Percentiles rank a stretch among this genome's conserved stretches.
phyloP scores from a whole-genome alignment of 768 basidiomycete species.

The Kondoa subrosea region DNA sequence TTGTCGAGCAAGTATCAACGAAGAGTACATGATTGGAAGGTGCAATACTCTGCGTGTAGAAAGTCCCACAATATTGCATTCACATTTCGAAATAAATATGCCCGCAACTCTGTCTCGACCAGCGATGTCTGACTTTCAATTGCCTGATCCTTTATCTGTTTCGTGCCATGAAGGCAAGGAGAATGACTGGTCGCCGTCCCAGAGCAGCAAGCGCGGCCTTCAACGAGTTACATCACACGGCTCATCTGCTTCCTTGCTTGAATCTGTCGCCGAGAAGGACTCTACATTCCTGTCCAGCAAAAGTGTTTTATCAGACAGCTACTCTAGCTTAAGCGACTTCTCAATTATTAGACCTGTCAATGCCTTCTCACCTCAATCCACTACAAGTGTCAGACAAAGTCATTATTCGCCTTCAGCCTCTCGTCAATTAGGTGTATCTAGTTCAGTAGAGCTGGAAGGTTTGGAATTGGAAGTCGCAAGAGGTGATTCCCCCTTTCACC shows the following conservation, averaged over 20 bases:
- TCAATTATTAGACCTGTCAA: neutral
- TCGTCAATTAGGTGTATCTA: neutral
- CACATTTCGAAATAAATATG: too few relatives aligned
- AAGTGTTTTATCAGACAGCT: neutral
- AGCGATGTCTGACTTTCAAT: too few relatives aligned
- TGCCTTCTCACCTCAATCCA: neutral
- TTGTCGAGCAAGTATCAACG: too few relatives aligned
- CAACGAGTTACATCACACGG: neutral
- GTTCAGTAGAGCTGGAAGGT: neutral
- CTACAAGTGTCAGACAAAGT: neutral
- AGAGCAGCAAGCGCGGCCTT: neutral
- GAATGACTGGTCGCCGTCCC: too few relatives aligned
- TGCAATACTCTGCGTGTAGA: too few relatives aligned
- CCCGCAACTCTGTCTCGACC: too few relatives aligned
- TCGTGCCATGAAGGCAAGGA: too few relatives aligned
- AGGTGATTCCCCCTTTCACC: neutral
- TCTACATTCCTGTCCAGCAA: neutral
- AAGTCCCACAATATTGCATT: too few relatives aligned
- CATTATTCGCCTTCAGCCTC: neutral
- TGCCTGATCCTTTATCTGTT: too few relatives aligned
- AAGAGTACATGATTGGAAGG: too few relatives aligned
- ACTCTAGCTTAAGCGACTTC: neutral
- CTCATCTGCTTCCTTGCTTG: neutral
- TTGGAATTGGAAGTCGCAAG: neutral
- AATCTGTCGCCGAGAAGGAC: neutral